phyloP scores from a whole-genome alignment of 495 filamentous ascomycete genomes.

The Glonium stellatum region DNA sequence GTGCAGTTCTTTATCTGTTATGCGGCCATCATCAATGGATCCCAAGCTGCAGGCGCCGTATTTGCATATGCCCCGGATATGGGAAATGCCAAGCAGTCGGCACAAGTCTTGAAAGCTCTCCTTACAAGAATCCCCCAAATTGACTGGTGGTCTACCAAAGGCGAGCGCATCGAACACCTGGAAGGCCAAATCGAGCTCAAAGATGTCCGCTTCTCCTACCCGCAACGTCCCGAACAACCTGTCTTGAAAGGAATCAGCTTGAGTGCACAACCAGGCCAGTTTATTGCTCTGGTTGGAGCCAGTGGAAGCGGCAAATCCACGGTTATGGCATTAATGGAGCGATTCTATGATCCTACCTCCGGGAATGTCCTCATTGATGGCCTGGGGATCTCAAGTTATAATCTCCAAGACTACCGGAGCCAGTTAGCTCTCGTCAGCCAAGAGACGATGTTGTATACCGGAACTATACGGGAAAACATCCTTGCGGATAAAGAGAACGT shows the following conservation, averaged over 20 bases:
- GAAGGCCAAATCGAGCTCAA: slow-evolving; percentile 25
- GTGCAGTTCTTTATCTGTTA: slow-evolving; percentile 86
- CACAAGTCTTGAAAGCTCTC: slow-evolving; percentile 65
- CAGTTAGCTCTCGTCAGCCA: slow-evolving; percentile 77
- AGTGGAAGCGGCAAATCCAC: slow-evolving; percentile 33
- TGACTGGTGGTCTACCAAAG: slow-evolving; percentile 63
- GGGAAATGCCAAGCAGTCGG: slow-evolving; percentile 80
- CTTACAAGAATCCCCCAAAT: slow-evolving; percentile 73
- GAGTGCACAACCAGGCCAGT: slow-evolving; percentile 29
- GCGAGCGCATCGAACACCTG: slow-evolving; percentile 16
- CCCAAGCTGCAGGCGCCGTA: slow-evolving; percentile 78
- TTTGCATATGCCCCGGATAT: slow-evolving; percentile 83
- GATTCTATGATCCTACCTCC: slow-evolving; percentile 30
- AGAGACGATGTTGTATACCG: slow-evolving; percentile 81
- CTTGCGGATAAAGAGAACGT: slow-evolving; percentile 54
- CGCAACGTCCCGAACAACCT: slow-evolving; percentile 18
- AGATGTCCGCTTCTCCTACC: slow-evolving; percentile 30
- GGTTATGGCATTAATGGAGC: slow-evolving; percentile 28
- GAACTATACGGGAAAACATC: slow-evolving; percentile 77
- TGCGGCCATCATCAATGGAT: slow-evolving; percentile 69
- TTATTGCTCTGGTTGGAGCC: slow-evolving; percentile 31
- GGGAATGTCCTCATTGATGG: slow-evolving; percentile 28
- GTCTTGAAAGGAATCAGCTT: slow-evolving; percentile 28
- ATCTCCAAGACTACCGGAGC: slow-evolving; percentile 50
- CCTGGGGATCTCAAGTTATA: slow-evolving; percentile 18